Conservation (phyloP, 306 rosid genomes). For the Cotoneaster glaucophyllus region DNA sequence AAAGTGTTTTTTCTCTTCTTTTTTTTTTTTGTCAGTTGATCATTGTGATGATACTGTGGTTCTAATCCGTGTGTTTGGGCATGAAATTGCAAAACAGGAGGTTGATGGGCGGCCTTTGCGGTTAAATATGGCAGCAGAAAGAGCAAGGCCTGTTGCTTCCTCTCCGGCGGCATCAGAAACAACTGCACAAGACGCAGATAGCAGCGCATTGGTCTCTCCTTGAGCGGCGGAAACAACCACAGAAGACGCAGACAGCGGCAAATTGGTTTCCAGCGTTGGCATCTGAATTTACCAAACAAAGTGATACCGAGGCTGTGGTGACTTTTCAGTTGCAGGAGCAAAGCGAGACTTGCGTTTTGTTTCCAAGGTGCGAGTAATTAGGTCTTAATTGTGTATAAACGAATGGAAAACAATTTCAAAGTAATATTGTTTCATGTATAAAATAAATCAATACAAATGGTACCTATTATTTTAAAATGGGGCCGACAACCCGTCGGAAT, state of each 20-base stretch:
- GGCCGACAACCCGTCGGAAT: background rate
- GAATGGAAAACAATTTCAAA: background rate
- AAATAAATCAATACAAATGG: too few species aligned
- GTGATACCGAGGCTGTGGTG: background rate
- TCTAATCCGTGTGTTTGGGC: background rate
- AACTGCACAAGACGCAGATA: slow-evolving; percentile 26
- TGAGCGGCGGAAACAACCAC: background rate
- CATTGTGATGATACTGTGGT: background rate
- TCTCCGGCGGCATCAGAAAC: slow-evolving; percentile 26
- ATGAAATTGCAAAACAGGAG: slow-evolving; percentile 42
- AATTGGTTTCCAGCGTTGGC: slow-evolving; percentile 55
- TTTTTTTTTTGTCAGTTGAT: background rate
- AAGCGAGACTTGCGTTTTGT: background rate
- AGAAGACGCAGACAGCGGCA: slow-evolving; percentile 26
- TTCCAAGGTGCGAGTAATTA: background rate
- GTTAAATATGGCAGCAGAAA: slow-evolving; percentile 50
- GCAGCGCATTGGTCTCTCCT: slow-evolving; percentile 44
- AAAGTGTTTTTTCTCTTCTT: too few species aligned
- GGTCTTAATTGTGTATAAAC: background rate
- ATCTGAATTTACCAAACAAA: slow-evolving; percentile 22
- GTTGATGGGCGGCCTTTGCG: slow-evolving; percentile 71
- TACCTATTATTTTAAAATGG: background rate
- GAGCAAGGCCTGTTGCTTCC: slow-evolving; percentile 20
- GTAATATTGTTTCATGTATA: background rate
- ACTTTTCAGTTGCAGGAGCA: background rate